These are phyloP conservation scores for Alternaria panax DNA, from an alignment of 2,329 filamentous ascomycete species.

Conservation along the genomic window DNA sequence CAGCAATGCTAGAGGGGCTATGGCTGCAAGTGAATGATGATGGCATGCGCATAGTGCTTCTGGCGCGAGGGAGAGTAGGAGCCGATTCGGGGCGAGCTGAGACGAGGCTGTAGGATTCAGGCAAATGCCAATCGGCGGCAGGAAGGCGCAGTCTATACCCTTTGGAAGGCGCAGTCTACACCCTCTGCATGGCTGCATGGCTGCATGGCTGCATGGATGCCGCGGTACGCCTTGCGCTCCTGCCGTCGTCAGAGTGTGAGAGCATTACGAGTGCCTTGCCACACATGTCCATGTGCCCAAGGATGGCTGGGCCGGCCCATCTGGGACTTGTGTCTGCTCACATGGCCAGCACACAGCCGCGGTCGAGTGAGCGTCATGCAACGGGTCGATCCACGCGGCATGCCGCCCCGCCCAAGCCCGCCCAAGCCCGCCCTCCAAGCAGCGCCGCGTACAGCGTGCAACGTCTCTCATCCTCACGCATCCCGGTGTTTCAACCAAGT, in stretches of 20 bases:
- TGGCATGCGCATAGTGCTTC: constrained; percentile 16
- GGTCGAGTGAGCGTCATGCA: constrained; percentile 11
- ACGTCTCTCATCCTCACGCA: background rate
- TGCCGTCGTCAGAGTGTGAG: constrained; percentile 6
- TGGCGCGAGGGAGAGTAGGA: background rate
- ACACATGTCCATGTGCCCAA: constrained; percentile 4
- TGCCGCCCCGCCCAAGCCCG: background rate
- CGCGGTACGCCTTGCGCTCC: constrained; percentile 5
- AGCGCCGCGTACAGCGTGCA: background rate
- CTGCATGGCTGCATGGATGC: constrained; percentile 4
- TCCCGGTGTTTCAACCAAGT: background rate
- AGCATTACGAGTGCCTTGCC: constrained; percentile 9
- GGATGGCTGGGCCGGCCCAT: constrained; percentile 6
- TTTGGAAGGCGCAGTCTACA: background rate
- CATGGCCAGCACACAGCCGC: background rate
- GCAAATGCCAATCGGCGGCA: constrained; percentile 10
- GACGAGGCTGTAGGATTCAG: background rate
- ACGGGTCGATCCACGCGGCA: background rate
- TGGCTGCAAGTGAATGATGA: background rate
- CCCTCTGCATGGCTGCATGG: constrained; percentile 5
- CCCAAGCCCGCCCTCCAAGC: background rate
- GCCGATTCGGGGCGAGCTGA: background rate
- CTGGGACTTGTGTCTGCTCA: background rate
- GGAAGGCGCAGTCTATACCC: constrained; percentile 13
- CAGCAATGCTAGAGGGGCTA: constrained; percentile 4